Conservation (phyloP, 306 rosid species). For the Vigna radiata region DNA sequence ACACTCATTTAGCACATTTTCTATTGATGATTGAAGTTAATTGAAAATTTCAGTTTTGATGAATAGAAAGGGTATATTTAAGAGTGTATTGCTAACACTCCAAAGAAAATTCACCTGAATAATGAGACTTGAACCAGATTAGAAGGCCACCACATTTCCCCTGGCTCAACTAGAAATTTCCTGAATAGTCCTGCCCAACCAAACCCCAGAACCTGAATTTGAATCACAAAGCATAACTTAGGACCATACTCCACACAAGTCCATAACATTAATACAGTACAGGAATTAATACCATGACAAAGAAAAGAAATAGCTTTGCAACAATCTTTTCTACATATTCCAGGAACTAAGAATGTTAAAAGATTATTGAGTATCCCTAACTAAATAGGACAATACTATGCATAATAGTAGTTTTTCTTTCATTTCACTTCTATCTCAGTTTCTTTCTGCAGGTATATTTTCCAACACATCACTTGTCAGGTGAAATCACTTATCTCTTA, state of each 20-base stretch:
- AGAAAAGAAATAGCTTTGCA: not conserved
- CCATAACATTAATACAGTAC: not conserved
- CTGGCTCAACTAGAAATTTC: constrained; percentile 77
- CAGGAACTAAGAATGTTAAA: not conserved
- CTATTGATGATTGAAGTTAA: too few species aligned
- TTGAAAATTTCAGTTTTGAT: not conserved
- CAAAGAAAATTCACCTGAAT: constrained; percentile 57
- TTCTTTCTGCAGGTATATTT: not conserved
- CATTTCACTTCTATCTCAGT: not conserved
- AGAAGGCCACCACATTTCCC: constrained; percentile 87
- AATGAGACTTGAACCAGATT: constrained; percentile 82
- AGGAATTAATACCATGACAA: not conserved
- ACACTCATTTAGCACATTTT: too few species aligned
- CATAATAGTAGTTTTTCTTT: not conserved
- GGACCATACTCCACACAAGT: not conserved
- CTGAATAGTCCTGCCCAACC: constrained; percentile 88
- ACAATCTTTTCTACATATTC: not conserved
- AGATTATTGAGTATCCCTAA: not conserved
- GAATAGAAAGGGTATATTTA: not conserved
- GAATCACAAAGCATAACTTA: constrained; percentile 25
- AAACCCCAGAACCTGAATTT: constrained; percentile 55
- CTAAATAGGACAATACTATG: too few species aligned
- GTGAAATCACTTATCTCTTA: too few species aligned
- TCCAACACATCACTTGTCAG: not conserved
- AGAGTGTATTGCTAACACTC: too few species aligned